Conservation (phyloP, 1,139 yeast genomes). For the Pichia norvegensis region DNA sequence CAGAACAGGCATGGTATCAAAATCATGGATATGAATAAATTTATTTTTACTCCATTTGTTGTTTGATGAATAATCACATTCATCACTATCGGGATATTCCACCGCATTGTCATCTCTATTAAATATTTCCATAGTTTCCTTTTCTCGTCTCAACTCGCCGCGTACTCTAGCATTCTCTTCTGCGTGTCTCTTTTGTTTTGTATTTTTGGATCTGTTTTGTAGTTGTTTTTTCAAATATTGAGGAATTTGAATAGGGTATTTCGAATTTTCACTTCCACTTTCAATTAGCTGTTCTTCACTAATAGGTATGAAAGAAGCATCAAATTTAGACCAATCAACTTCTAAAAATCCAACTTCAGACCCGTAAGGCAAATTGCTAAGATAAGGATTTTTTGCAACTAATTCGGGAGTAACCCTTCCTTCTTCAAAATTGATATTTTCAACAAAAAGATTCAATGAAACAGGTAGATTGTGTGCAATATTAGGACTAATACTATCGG, state of each 20-base stretch:
- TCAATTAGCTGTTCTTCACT: neutral
- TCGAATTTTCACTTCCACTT: constrained; percentile 9
- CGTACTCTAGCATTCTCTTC: constrained; percentile 34
- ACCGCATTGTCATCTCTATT: neutral
- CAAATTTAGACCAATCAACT: constrained; percentile 59
- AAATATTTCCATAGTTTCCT: constrained; percentile 11
- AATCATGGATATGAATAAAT: constrained; percentile 8
- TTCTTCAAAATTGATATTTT: constrained; percentile 53
- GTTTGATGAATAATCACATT: neutral
- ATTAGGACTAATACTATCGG: neutral
- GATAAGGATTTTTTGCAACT: constrained; percentile 58
- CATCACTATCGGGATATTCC: neutral
- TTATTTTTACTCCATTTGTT: constrained; percentile 8
- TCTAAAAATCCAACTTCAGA: constrained; percentile 80
- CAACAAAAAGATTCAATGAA: constrained; percentile 31
- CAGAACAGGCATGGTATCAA: constrained; percentile 8
- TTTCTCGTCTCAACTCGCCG: constrained; percentile 15
- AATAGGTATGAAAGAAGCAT: constrained; percentile 8
- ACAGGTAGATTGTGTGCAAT: constrained; percentile 12
- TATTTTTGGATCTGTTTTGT: constrained; percentile 47
- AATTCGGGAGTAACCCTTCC: constrained; percentile 51
- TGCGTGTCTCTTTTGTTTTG: constrained; percentile 44
- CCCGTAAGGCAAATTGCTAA: constrained; percentile 78
- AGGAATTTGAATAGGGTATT: constrained; percentile 46
- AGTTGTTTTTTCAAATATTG: constrained; percentile 52